phyloP scores from a whole-genome alignment of 2,329 filamentous ascomycete species.

The Colletotrichum sp. region DNA sequence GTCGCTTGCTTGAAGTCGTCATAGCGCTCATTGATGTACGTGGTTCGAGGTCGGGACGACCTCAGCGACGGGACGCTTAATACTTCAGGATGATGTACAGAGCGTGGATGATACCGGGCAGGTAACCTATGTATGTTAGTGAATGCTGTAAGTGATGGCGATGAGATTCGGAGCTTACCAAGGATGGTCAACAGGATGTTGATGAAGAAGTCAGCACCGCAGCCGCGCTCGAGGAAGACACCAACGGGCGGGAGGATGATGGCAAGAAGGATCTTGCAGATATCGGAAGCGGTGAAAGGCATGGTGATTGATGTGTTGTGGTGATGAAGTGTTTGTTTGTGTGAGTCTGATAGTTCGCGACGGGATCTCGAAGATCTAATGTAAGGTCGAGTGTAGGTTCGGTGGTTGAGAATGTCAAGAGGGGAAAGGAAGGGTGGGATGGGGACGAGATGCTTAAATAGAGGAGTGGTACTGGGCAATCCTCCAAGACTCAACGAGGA shows the following conservation, averaged over 20 bases:
- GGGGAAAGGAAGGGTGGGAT: not conserved
- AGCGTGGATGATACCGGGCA: constrained; percentile 90
- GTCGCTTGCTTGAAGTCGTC: not conserved
- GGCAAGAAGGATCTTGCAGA: constrained; percentile 80
- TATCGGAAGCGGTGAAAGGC: constrained; percentile 63
- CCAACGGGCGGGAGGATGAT: constrained; percentile 88
- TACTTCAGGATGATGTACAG: constrained; percentile 94
- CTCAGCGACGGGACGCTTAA: constrained; percentile 46
- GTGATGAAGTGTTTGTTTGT: not conserved
- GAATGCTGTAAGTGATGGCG: not conserved
- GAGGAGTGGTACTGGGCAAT: not conserved
- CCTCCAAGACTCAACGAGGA: not conserved
- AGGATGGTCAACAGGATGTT: constrained; percentile 88
- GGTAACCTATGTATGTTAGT: constrained; percentile 49
- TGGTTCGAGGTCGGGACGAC: not conserved
- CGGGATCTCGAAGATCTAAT: not conserved
- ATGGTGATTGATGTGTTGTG: constrained; percentile 41
- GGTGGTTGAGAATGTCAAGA: constrained; percentile 5
- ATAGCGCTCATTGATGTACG: not conserved
- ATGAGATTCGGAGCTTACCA: constrained; percentile 41
- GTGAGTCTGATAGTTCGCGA: not conserved
- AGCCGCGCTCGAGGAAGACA: constrained; percentile 94
- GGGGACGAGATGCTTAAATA: constrained; percentile 11
- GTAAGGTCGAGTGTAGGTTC: not conserved
- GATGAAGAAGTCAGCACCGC: constrained; percentile 86